These are phyloP conservation scores for Vitis cinerea DNA, from an alignment of 164 flowering plant genomes.

Conservation along the genomic window DNA sequence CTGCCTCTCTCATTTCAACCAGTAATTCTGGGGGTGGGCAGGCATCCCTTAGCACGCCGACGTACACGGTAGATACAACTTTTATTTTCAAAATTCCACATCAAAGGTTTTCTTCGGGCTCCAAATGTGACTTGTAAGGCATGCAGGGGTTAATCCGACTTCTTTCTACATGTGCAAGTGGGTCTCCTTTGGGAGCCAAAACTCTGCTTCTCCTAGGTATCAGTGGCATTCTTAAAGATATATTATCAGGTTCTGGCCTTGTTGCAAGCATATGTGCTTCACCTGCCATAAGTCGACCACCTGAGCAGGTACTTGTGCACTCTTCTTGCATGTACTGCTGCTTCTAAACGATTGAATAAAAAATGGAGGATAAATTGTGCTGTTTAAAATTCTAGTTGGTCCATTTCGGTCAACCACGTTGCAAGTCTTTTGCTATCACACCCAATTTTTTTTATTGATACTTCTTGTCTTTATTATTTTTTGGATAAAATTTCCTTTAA, in stretches of 20 bases:
- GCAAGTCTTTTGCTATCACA: too few species aligned
- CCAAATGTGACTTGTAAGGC: slow-evolving; percentile 19
- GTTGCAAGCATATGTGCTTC: slow-evolving; percentile 77
- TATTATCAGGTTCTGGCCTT: slow-evolving; percentile 78
- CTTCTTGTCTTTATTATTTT: too few species aligned
- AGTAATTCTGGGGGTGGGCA: slow-evolving; percentile 91
- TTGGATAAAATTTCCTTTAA: background rate
- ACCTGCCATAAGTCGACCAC: slow-evolving; percentile 90
- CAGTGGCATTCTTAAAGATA: slow-evolving; percentile 93
- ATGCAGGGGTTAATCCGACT: slow-evolving; percentile 93
- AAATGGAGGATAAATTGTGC: too few species aligned
- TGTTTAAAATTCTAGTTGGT: too few species aligned
- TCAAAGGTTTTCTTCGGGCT: background rate
- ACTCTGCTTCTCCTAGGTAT: slow-evolving; percentile 92
- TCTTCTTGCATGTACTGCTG: slow-evolving; percentile 1
- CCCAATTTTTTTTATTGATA: too few species aligned
- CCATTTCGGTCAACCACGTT: too few species aligned
- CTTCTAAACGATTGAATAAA: too few species aligned
- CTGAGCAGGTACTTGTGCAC: slow-evolving; percentile 73
- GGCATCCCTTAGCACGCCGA: slow-evolving; percentile 85
- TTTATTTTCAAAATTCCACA: background rate
- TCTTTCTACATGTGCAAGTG: slow-evolving; percentile 93
- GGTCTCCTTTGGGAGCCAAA: slow-evolving; percentile 85
- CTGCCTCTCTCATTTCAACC: slow-evolving; percentile 86
- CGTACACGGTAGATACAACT: slow-evolving; percentile 73